Conservation (phyloP, 129 eudicot genomes). For the Silybum marianum region DNA sequence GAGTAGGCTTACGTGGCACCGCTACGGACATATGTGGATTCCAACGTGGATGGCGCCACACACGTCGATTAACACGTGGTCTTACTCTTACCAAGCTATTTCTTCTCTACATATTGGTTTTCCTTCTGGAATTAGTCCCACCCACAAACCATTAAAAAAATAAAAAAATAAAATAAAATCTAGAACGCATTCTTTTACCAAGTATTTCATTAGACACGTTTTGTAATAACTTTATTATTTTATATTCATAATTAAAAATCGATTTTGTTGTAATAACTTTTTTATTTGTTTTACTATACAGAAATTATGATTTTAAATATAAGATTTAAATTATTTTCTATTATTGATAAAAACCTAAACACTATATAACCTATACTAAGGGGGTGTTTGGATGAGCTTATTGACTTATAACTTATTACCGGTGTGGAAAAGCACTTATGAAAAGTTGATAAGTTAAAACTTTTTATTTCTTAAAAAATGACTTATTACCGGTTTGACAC, state of each 20-base stretch:
- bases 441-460: too few species aligned
- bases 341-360: too few species aligned
- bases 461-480: too few species aligned
- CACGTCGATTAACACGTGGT: constrained; percentile 18
- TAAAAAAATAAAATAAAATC: too few species aligned
- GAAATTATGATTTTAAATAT: too few species aligned
- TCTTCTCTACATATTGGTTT: background rate
- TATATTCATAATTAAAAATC: background rate
- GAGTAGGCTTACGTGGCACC: constrained; percentile 16
- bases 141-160: background rate
- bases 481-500: too few species aligned
- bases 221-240: background rate
- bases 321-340: too few species aligned
- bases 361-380: too few species aligned
- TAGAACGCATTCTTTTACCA: background rate
- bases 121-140: background rate
- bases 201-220: background rate
- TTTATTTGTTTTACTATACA: background rate
- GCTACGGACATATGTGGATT: background rate
- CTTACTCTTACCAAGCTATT: constrained; percentile 17
- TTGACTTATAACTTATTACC: too few species aligned
- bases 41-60: constrained; percentile 16
- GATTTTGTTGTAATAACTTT: background rate
- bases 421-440: too few species aligned
- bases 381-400: too few species aligned